Evolutionary conservation across 345 rosid species (phyloP).

Genomic region (Noccaea caerulescens): DNA sequence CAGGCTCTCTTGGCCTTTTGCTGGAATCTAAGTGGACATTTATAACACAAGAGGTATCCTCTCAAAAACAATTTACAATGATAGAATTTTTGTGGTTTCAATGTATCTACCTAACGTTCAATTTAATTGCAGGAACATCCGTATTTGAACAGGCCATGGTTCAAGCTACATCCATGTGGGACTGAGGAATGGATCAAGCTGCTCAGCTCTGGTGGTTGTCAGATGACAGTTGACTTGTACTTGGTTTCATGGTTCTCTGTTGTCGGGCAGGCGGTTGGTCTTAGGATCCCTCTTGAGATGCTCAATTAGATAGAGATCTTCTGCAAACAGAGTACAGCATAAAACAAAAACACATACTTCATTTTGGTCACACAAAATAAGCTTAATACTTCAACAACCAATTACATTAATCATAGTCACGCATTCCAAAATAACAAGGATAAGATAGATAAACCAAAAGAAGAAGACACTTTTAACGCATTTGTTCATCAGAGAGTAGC

Average conservation of each 20-base stretch:
- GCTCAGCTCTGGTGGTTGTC: slow-evolving; percentile 45
- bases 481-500: too few species aligned
- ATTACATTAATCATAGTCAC: too few species aligned
- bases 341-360: too few species aligned
- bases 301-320: slow-evolving; percentile 24
- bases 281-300: slow-evolving; percentile 57
- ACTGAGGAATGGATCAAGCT: slow-evolving; percentile 82
- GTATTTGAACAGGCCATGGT: slow-evolving; percentile 82
- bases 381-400: too few species aligned
- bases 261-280: slow-evolving; percentile 81
- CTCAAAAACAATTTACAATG: neutral
- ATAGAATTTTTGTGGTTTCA: neutral
- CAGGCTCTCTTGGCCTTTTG: slow-evolving; percentile 61
- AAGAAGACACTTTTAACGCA: too few species aligned
- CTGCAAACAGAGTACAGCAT: too few species aligned
- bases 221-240: slow-evolving; percentile 49
- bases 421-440: too few species aligned
- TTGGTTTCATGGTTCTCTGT: slow-evolving; percentile 85
- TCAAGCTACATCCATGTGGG: slow-evolving; percentile 92
- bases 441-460: too few species aligned
- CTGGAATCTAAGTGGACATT: slow-evolving; percentile 80
- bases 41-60: slow-evolving; percentile 78
- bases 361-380: too few species aligned
- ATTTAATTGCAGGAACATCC: slow-evolving; percentile 76
- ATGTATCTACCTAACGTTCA: neutral